A percentile compares a stretch with the other conserved stretches of the same genome.
Conservation (phyloP, 768 basidiomycete genomes). For the Trametes coccinea region DNA sequence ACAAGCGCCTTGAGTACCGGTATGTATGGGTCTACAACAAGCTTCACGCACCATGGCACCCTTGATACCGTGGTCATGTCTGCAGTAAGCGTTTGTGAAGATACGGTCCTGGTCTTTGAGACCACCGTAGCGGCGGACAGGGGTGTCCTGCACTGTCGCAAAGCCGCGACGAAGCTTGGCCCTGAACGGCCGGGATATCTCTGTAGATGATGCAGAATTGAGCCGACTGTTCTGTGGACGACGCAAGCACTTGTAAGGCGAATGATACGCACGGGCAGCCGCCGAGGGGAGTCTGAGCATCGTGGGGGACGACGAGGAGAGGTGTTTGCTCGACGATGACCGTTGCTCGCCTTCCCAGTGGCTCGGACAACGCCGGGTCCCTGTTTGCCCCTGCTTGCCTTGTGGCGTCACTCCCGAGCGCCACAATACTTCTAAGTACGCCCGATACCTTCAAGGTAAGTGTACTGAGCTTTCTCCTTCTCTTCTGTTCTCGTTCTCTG, state of each 20-base stretch:
- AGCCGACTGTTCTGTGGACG: no score
- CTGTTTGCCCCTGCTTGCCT: constrained; percentile 16
- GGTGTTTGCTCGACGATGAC: constrained; percentile 17
- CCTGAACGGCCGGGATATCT: constrained; percentile 31
- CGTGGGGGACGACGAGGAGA: constrained; percentile 30
- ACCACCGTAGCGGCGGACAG: constrained; percentile 89
- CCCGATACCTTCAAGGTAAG: no score
- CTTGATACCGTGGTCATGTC: constrained; percentile 90
- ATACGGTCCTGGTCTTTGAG: constrained; percentile 93
- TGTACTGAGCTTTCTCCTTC: background rate
- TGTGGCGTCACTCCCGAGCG: constrained; percentile 6
- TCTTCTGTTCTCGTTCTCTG: background rate
- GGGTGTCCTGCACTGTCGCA: constrained; percentile 81
- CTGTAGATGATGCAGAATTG: constrained; percentile 5
- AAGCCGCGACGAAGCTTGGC: constrained; percentile 40
- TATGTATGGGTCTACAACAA: background rate
- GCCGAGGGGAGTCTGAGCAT: constrained; percentile 34
- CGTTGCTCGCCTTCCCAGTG: constrained; percentile 10
- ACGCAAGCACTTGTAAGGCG: background rate
- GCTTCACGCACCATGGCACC: constrained; percentile 71
- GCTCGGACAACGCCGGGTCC: constrained; percentile 22
- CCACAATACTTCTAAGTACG: no score
- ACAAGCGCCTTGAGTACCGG: constrained; percentile 4
- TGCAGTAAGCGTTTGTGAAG: constrained; percentile 87
- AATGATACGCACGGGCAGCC: constrained; percentile 26